Evolutionary conservation across 441 rosid species (phyloP).

Genomic region (Raphanus hybrid): DNA sequence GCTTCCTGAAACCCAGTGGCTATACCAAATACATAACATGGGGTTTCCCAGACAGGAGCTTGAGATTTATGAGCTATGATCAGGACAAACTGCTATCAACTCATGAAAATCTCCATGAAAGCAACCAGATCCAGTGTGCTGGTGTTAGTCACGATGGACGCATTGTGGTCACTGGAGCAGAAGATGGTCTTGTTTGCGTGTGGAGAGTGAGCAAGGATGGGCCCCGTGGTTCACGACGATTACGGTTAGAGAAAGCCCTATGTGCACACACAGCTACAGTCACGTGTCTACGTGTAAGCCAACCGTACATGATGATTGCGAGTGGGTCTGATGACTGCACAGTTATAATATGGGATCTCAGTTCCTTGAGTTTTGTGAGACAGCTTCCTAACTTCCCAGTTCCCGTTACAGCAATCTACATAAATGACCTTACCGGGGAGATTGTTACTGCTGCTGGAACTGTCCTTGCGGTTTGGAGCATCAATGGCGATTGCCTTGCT

Average conservation of each 20-base stretch:
- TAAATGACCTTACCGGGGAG: constrained; percentile 95
- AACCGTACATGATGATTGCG: constrained; percentile 95
- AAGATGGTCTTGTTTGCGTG: constrained; percentile 86
- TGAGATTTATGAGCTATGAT: constrained; percentile 98
- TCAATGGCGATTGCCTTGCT: constrained; percentile 99
- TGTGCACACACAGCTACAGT: constrained; percentile 86
- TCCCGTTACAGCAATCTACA: constrained; percentile 88
- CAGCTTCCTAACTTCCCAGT: constrained; percentile 93
- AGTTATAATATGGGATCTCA: constrained; percentile 96
- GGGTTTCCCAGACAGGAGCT: constrained; percentile 98
- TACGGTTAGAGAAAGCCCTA: constrained; percentile 82
- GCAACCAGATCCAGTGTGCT: constrained; percentile 90
- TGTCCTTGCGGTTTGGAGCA: constrained; percentile 96
- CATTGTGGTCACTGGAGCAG: constrained; percentile 91
- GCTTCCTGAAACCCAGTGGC: constrained; percentile 89
- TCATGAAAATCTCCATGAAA: constrained; percentile 98
- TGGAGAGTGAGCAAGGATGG: constrained; percentile 89
- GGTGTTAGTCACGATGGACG: constrained; percentile 97
- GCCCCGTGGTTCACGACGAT: constrained; percentile 59
- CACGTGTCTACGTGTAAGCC: constrained; percentile 94
- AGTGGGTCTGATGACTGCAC: constrained; percentile 98
- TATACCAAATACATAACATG: constrained; percentile 90
- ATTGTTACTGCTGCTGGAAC: constrained; percentile 97
- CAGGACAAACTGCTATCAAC: constrained; percentile 93
- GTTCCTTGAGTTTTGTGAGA: constrained; percentile 83